These are phyloP conservation scores for Pythium dissimile DNA, from an alignment of 352 stramenopile genomes.

Conservation along the genomic window DNA sequence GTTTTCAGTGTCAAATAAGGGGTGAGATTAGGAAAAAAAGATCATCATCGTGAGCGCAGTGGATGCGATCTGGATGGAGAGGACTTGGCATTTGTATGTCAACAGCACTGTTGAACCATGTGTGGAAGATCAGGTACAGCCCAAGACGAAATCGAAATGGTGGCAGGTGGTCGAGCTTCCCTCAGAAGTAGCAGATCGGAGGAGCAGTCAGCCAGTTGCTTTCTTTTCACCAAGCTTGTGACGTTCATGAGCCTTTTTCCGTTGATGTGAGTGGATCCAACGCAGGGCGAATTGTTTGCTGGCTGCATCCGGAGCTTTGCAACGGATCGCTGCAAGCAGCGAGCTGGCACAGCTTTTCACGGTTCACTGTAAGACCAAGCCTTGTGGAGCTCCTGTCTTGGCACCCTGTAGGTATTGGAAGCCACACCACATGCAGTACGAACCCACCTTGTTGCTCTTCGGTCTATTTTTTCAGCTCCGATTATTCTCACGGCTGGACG, in stretches of 20 bases:
- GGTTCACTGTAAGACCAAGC: no score
- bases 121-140: background rate
- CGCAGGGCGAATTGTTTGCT: no score
- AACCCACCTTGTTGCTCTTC: no score
- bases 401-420: no score
- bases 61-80: background rate
- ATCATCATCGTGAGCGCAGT: constrained; percentile 9
- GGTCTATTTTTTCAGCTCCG: background rate
- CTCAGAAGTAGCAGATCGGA: background rate
- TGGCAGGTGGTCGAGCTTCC: background rate
- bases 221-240: background rate
- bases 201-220: no score
- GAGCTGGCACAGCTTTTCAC: no score
- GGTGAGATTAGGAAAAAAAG: background rate
- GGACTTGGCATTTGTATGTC: constrained; percentile 12
- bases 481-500: background rate
- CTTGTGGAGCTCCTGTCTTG: no score
- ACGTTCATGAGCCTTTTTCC: no score
- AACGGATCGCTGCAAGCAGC: no score
- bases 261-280: no score
- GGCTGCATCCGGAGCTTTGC: no score
- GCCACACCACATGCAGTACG: no score
- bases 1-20: background rate
- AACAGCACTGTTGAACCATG: background rate
- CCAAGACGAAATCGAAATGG: constrained; percentile 10